Evolutionary conservation across 495 filamentous ascomycete genomes (phyloP), one percentile per base, ranked within the genome.

Genomic region (Trichoderma erinaceum): DNA sequence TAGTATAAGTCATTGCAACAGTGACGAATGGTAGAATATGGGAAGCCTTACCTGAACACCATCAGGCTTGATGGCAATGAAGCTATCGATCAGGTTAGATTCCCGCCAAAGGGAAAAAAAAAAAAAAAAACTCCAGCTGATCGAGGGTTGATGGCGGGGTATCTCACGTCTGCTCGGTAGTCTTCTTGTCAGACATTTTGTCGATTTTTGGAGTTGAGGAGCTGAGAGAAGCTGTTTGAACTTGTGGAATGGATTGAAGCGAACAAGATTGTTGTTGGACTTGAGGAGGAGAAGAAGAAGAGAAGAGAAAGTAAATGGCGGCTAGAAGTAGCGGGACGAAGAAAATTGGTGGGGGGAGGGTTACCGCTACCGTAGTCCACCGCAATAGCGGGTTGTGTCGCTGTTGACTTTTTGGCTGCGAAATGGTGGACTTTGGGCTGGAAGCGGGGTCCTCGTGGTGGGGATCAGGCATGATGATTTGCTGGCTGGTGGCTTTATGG

Each of bases 61-160:
- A 83, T 97, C 93, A 76, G 93, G 93, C 91, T 97, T 97, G 88
- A 97, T 90, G 76, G 93, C 93, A 86, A 97, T 97, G 89, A 97
- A 97, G 82, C 93, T 97, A 74, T 70, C 70, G 68, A 74, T 65
- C 69, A 69, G 67, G 71, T 89, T 77, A 88, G 86, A 52, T 6
- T 52, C 18, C 48, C 10, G 48, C 48, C 80, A 71, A 71, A 77
- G 27, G 35, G 15, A 61, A 61, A 21, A 29, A 71, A 79, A 71
- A 71, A 77, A 58, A 61, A 29, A 61, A 61, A 21, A 29, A 71
- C 6, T 25, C 41, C 27, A 43, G 25, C 41, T 64, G 67, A 71
- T 74, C 73, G 75, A 69, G 71, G 73, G 76, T 70, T 74, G 67
- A 77, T 25, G 58, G 66, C 61, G 68, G 64, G 58, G 52, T 56